A percentile compares a stretch with the other conserved stretches of the same genome.
These are phyloP conservation scores for Amesomyces nigricolor DNA, from an alignment of 2,329 filamentous ascomycete species.

Conservation along the genomic window DNA sequence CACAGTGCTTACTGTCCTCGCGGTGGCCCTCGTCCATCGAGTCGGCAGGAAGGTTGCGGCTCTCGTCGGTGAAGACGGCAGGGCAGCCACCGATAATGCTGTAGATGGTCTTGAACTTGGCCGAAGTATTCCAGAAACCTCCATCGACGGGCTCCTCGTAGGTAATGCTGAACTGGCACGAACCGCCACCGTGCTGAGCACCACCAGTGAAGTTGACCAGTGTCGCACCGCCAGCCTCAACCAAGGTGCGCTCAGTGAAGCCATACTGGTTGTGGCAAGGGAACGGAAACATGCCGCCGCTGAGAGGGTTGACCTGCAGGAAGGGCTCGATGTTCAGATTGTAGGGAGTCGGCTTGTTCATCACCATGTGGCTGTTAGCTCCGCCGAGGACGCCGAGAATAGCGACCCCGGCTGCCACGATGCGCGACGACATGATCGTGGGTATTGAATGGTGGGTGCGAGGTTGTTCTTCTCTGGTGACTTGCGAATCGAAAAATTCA, in stretches of 20 bases:
- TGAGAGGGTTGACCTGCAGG: constrained; percentile 21
- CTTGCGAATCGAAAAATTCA: neutral
- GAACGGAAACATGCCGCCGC: constrained; percentile 6
- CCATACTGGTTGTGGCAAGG: constrained; percentile 20
- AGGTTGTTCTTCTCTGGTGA: neutral
- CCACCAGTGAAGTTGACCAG: constrained; percentile 28
- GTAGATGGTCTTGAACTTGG: constrained; percentile 30
- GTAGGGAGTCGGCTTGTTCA: constrained; percentile 19
- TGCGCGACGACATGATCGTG: constrained; percentile 4
- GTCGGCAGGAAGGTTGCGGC: constrained; percentile 5
- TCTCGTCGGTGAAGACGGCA: constrained; percentile 20
- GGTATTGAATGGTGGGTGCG: neutral
- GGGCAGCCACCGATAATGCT: constrained; percentile 32
- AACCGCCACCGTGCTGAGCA: constrained; percentile 30
- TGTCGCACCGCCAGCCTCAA: constrained; percentile 18
- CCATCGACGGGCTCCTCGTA: constrained; percentile 19
- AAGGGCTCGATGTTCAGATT: constrained; percentile 15
- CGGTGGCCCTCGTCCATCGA: constrained; percentile 14
- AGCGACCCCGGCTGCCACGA: neutral
- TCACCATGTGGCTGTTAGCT: constrained; percentile 19
- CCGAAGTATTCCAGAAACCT: constrained; percentile 19
- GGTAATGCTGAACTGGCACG: constrained; percentile 31
- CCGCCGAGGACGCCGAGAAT: constrained; percentile 4
- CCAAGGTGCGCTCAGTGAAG: constrained; percentile 7
- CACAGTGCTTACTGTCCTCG: constrained; percentile 20